A percentile compares a stretch with the other conserved stretches of the same genome.
Conservation (phyloP, 345 rosid species). For the Lepidium didymum region DNA sequence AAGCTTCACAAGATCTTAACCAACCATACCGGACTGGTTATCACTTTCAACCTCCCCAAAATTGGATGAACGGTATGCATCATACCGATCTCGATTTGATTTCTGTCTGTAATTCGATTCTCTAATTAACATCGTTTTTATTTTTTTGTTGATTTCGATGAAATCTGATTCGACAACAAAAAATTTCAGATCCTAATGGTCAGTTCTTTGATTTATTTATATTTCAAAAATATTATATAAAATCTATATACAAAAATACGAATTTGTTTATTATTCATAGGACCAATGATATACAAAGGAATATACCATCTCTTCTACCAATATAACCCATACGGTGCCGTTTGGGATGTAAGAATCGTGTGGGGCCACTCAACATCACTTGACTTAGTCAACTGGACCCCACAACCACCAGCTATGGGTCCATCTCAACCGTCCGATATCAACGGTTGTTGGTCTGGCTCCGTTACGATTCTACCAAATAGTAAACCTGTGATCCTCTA, state of each 20-base stretch:
- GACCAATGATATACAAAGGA: slow-evolving; percentile 64
- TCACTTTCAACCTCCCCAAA: slow-evolving; percentile 64
- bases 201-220: slow-evolving; percentile 23
- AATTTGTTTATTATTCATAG: slow-evolving; percentile 21
- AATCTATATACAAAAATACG: neutral
- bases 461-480: slow-evolving; percentile 46
- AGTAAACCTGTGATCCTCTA: slow-evolving; percentile 52
- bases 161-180: neutral
- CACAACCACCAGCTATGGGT: slow-evolving; percentile 39
- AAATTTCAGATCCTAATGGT: slow-evolving; percentile 68
- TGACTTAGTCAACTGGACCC: slow-evolving; percentile 65
- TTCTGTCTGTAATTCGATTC: neutral
- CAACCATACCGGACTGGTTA: slow-evolving; percentile 65
- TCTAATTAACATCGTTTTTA: neutral
- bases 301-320: slow-evolving; percentile 67
- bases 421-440: slow-evolving; percentile 52
- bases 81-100: neutral
- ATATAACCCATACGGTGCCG: slow-evolving; percentile 53
- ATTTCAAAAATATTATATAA: neutral
- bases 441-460: slow-evolving; percentile 76
- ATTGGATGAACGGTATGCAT: slow-evolving; percentile 71
- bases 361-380: slow-evolving; percentile 82
- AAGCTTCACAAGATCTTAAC: slow-evolving; percentile 11
- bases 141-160: slow-evolving; percentile 1
- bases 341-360: slow-evolving; percentile 55